Conservation (phyloP, 495 filamentous ascomycete genomes). For the Podospora tetraspora region DNA sequence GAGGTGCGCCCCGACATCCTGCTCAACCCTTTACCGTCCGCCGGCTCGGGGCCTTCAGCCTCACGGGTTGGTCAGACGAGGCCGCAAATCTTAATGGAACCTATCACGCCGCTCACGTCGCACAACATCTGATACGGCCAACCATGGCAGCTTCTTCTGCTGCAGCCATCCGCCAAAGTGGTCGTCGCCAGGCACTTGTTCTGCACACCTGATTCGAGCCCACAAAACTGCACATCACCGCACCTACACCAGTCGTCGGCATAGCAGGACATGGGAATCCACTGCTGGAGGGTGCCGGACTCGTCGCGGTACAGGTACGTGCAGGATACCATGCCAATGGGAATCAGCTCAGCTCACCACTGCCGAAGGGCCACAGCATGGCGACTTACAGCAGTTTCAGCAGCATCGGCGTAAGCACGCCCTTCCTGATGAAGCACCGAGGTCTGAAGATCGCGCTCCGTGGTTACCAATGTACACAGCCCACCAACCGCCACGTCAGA, state of each 20-base stretch:
- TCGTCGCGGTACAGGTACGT: neutral
- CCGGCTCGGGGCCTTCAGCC: conserved; percentile 10
- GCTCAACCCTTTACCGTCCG: neutral
- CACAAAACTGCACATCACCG: neutral
- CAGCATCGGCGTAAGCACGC: neutral
- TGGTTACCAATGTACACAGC: neutral
- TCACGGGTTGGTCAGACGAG: conserved; percentile 8
- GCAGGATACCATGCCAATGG: neutral
- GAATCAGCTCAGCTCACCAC: neutral
- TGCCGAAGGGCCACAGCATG: neutral
- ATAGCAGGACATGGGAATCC: neutral
- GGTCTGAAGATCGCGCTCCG: neutral
- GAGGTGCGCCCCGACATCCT: conserved; percentile 11
- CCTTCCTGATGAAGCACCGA: neutral
- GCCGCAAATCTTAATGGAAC: conserved; percentile 9
- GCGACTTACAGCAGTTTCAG: neutral
- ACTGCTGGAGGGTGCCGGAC: neutral
- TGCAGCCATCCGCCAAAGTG: conserved; percentile 1
- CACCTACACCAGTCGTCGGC: neutral
- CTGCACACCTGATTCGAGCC: neutral
- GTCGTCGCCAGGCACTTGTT: neutral
- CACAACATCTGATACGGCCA: neutral
- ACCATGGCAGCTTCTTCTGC: neutral
- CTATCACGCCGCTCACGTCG: neutral
- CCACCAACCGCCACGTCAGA: neutral